Percentiles rank a stretch among this genome's conserved stretches.
Conservation (phyloP, 805 yeast species). For the Groenewaldozyma salmanticensis region DNA sequence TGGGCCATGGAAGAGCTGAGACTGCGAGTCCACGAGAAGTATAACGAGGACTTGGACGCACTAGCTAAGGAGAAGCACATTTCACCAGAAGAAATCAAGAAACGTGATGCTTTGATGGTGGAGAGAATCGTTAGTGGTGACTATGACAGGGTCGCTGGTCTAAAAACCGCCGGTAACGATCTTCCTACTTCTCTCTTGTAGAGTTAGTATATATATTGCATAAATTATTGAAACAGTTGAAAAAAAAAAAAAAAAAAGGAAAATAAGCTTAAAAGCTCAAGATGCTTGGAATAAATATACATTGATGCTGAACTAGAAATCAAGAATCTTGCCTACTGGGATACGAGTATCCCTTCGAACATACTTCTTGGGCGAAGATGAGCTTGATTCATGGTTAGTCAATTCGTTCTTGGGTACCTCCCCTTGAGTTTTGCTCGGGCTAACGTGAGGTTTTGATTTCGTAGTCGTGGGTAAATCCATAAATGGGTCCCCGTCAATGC, state of each 20-base stretch:
- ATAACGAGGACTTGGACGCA: constrained; percentile 41
- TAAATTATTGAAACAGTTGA: too few relatives aligned
- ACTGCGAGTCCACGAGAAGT: constrained; percentile 62
- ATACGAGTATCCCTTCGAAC: constrained; percentile 9
- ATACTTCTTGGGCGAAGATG: constrained; percentile 13
- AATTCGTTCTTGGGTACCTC: neutral
- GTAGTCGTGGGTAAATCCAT: neutral
- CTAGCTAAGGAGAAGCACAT: constrained; percentile 32
- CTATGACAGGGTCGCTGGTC: constrained; percentile 48
- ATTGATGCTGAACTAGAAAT: constrained; percentile 6
- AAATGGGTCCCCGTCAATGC: neutral
- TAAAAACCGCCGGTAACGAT: constrained; percentile 27
- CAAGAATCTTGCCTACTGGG: constrained; percentile 11
- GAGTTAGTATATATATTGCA: constrained; percentile 1
- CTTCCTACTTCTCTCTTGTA: constrained; percentile 28
- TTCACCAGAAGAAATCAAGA: constrained; percentile 46
- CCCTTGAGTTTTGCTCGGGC: neutral
- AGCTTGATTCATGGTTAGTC: neutral
- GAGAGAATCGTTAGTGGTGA: constrained; percentile 79
- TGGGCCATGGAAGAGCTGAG: constrained; percentile 83
- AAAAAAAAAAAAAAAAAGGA: neutral
- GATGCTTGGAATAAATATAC: neutral
- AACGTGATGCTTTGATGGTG: constrained; percentile 67
- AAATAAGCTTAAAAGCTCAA: neutral
- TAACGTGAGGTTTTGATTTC: neutral